Percentiles rank a stretch among this genome's conserved stretches.
Conservation (phyloP, 2,329 filamentous ascomycete genomes). For the Magnaporthiopsis rhizophila region DNA sequence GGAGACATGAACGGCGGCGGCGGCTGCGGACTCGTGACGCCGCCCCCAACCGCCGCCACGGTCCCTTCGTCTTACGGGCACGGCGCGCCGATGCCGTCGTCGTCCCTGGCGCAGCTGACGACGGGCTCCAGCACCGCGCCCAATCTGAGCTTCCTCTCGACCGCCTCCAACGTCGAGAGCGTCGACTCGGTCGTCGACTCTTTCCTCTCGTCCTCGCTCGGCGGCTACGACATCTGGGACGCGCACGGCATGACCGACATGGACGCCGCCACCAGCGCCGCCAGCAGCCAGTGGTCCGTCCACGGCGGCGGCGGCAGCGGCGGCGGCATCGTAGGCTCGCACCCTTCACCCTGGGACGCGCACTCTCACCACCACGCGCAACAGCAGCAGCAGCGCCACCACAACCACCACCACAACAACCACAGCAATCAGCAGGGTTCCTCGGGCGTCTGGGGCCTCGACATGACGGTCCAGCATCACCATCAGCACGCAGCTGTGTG, state of each 20-base stretch:
- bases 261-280: neutral
- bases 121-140: slow-evolving; percentile 13
- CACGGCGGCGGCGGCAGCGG: neutral
- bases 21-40: slow-evolving; percentile 6
- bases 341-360: neutral
- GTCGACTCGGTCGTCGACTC: slow-evolving; percentile 9
- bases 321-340: neutral
- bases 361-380: neutral
- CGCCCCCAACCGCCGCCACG: neutral
- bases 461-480: neutral
- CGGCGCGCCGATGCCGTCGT: neutral
- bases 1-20: neutral
- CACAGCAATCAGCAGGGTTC: neutral
- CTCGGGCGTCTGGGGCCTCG: neutral
- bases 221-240: slow-evolving; percentile 11
- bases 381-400: neutral
- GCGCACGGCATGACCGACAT: slow-evolving; percentile 16
- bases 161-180: slow-evolving; percentile 10
- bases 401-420: neutral
- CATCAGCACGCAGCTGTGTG: too few relatives aligned
- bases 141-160: slow-evolving; percentile 11
- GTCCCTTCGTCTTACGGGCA: neutral
- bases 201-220: slow-evolving; percentile 11
- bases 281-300: neutral
- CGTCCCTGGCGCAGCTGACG: neutral